A percentile compares a stretch with the other conserved stretches of the same genome.
These are phyloP conservation scores for Tolypocladium amazonense DNA, from an alignment of 2,329 filamentous ascomycete genomes.

Conservation along the genomic window DNA sequence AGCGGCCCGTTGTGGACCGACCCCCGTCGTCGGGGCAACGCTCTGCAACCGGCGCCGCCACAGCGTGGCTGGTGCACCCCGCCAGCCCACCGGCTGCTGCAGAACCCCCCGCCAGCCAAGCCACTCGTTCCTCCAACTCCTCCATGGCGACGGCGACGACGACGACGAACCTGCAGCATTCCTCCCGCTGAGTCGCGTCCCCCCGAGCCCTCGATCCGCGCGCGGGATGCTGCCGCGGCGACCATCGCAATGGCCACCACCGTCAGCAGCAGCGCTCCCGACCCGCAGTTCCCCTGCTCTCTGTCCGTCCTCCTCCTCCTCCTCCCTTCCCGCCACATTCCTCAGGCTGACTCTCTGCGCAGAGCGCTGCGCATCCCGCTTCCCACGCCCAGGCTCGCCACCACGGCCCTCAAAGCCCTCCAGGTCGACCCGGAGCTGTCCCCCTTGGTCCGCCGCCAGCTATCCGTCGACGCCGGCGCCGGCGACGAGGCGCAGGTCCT, in stretches of 20 bases:
- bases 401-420: conserved; percentile 63
- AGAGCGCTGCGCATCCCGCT: conserved; percentile 73
- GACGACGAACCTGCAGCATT: conserved; percentile 4
- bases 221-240: neutral
- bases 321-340: neutral
- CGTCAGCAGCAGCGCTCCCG: conserved; percentile 28
- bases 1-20: conserved; percentile 6
- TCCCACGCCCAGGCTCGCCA: conserved; percentile 67
- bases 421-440: conserved; percentile 86
- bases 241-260: conserved; percentile 5
- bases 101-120: neutral
- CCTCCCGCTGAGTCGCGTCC: conserved; percentile 1
- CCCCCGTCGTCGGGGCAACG: conserved; percentile 12
- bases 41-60: conserved; percentile 2
- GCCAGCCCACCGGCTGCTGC: no score
- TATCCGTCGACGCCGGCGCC: conserved; percentile 39
- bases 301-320: conserved; percentile 36
- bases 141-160: neutral
- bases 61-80: neutral
- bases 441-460: conserved; percentile 63
- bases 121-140: neutral
- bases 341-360: conserved; percentile 4
- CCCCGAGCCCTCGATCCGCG: neutral
- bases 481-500: conserved; percentile 38
- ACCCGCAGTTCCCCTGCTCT: conserved; percentile 49